These are phyloP conservation scores for Eimeria necatrix DNA, from an alignment of 169 alveolate species.

Conservation along the genomic window DNA sequence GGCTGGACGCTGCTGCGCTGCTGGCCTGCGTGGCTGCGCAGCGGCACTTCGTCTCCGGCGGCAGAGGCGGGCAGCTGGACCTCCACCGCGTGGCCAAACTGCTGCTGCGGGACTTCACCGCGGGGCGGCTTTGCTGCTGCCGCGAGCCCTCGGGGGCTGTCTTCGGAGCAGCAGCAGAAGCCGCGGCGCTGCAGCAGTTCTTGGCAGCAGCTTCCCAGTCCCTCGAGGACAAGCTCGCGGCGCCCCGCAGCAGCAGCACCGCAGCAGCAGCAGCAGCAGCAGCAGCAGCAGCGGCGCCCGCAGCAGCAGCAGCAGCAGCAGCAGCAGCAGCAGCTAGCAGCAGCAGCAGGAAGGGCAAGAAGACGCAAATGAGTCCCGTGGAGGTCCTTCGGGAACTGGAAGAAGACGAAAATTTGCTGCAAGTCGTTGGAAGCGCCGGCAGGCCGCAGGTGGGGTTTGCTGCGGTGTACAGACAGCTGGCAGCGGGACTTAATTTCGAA, in stretches of 20 bases:
- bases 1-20: conserved; percentile 83
- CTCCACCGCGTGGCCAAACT: conserved; percentile 96
- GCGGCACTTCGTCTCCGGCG: conserved; percentile 92
- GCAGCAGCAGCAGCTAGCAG: no score
- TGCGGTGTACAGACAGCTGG: not conserved
- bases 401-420: conserved; percentile 45
- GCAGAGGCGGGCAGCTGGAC: conserved; percentile 97
- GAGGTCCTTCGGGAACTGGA: conserved; percentile 57
- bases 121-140: conserved; percentile 95
- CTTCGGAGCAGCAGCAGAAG: conserved; percentile 45
- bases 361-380: conserved; percentile 27
- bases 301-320: not conserved
- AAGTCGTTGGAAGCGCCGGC: conserved; percentile 28
- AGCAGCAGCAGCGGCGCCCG: not conserved
- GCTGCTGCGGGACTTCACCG: conserved; percentile 95
- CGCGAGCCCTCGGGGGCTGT: conserved; percentile 58
- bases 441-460: conserved; percentile 4
- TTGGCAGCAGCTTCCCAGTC: conserved; percentile 2
- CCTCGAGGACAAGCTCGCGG: conserved; percentile 20
- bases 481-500: not conserved
- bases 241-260: not conserved
- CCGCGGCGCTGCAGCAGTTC: not conserved
- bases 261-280: not conserved
- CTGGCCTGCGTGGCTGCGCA: conserved; percentile 89
- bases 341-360: not conserved